A percentile compares a stretch with the other conserved stretches of the same genome.
Conservation (phyloP, 208 protist genomes). For the Phytomonas francai region DNA sequence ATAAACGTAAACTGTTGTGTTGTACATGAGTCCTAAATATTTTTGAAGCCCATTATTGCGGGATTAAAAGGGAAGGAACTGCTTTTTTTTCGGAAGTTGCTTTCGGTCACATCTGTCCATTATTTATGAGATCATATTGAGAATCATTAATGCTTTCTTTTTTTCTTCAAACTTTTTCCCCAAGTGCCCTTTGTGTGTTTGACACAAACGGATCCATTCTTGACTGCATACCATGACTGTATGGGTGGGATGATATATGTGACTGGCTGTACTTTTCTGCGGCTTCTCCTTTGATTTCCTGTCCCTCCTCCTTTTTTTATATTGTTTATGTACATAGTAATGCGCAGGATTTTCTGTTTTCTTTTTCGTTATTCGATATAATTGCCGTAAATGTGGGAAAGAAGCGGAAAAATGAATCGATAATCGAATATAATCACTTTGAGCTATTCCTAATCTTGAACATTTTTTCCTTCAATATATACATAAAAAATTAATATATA, state of each 20-base stretch:
- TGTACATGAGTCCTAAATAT: not conserved
- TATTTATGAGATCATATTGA: not conserved
- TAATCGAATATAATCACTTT: not conserved
- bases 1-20: not conserved
- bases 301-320: not conserved
- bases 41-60: not conserved
- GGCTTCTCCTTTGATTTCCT: not conserved
- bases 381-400: not conserved
- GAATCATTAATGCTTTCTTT: not conserved
- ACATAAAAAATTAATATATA: not conserved
- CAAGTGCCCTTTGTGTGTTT: constrained; percentile 3
- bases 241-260: constrained; percentile 2
- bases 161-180: not conserved
- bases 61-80: not conserved
- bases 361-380: not conserved
- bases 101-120: not conserved
- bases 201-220: not conserved
- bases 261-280: not conserved
- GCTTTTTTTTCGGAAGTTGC: not conserved
- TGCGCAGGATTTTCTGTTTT: not conserved
- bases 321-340: not conserved
- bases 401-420: not conserved
- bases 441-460: constrained; percentile 2
- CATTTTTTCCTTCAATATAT: constrained; percentile 6
- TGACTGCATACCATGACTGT: not conserved